These are phyloP conservation scores for Hibiscus mutabilis DNA, from an alignment of 345 rosid genomes.

Conservation along the genomic window DNA sequence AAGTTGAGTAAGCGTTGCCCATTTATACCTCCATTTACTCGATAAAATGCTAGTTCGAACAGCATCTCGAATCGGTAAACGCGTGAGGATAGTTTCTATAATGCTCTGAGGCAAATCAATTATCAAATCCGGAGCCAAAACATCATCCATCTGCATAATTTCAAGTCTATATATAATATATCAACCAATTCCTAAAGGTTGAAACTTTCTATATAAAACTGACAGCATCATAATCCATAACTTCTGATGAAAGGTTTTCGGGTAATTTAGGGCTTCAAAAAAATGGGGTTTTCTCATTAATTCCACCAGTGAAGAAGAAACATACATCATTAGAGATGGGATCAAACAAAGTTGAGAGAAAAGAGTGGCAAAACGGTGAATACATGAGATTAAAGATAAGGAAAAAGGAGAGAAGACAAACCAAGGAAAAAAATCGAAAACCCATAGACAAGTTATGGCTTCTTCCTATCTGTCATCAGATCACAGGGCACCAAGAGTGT, in stretches of 20 bases:
- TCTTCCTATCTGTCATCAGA: neutral
- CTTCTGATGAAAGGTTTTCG: neutral
- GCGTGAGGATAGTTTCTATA: conserved; percentile 60
- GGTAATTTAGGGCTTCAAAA: neutral
- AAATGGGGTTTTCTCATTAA: neutral
- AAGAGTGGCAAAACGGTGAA: neutral
- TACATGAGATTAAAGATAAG: neutral
- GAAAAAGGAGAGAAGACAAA: neutral
- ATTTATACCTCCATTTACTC: conserved; percentile 74
- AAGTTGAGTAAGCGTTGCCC: conserved; percentile 63
- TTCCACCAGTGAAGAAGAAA: neutral
- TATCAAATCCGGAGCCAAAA: conserved; percentile 33
- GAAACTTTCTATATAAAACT: too few species aligned
- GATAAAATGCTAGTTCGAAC: conserved; percentile 75
- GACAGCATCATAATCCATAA: neutral
- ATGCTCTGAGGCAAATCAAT: conserved; percentile 84
- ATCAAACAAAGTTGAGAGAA: neutral
- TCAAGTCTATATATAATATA: neutral
- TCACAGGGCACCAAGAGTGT: neutral
- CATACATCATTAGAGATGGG: neutral
- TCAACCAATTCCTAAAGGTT: neutral
- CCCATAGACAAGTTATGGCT: neutral
- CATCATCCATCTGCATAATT: conserved; percentile 38
- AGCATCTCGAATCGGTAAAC: conserved; percentile 65
- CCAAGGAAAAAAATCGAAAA: neutral